Evolutionary conservation across 2,329 filamentous ascomycete species (phyloP).

Genomic region (Coniochaeta sp.): DNA sequence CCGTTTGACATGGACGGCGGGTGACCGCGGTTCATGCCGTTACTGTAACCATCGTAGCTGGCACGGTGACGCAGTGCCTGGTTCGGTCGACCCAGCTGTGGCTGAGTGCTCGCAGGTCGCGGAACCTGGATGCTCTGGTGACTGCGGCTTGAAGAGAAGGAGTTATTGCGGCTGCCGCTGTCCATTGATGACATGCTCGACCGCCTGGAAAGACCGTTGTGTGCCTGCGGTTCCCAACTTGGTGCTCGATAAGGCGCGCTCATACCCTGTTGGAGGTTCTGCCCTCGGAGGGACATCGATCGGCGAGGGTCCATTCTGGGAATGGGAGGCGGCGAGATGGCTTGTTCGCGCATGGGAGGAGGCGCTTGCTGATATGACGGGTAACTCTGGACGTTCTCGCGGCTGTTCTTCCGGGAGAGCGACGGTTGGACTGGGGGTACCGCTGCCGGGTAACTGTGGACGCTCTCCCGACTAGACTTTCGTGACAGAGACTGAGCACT

Average conservation of each 20-base stretch:
- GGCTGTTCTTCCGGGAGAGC: conserved; percentile 19
- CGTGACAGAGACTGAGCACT: conserved; percentile 20
- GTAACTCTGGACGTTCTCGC: conserved; percentile 18
- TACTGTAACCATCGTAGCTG: conserved; percentile 22
- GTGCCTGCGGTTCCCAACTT: conserved; percentile 20
- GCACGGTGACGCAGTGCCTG: conserved; percentile 21
- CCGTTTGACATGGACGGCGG: conserved; percentile 18
- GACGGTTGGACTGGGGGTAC: conserved; percentile 1
- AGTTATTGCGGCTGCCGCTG: conserved; percentile 20
- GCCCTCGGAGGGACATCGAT: conserved; percentile 14
- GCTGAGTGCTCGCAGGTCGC: neutral
- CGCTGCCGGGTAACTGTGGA: conserved; percentile 14
- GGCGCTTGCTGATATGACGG: conserved; percentile 10
- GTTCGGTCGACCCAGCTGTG: conserved; percentile 3
- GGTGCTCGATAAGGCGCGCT: conserved; percentile 7
- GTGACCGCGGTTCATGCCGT: conserved; percentile 8
- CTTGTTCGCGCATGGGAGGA: conserved; percentile 5
- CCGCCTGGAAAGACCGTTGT: conserved; percentile 15
- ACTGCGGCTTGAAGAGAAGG: conserved; percentile 17
- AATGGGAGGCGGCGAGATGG: conserved; percentile 11
- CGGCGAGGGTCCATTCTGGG: conserved; percentile 17
- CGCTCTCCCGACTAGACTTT: conserved; percentile 21
- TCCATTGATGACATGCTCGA: conserved; percentile 18
- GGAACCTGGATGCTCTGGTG: conserved; percentile 9
- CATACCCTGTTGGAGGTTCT: conserved; percentile 6